Evolutionary conservation across 805 yeast genomes (phyloP).

Genomic region (Zygosaccharomyces pseudorouxii): DNA sequence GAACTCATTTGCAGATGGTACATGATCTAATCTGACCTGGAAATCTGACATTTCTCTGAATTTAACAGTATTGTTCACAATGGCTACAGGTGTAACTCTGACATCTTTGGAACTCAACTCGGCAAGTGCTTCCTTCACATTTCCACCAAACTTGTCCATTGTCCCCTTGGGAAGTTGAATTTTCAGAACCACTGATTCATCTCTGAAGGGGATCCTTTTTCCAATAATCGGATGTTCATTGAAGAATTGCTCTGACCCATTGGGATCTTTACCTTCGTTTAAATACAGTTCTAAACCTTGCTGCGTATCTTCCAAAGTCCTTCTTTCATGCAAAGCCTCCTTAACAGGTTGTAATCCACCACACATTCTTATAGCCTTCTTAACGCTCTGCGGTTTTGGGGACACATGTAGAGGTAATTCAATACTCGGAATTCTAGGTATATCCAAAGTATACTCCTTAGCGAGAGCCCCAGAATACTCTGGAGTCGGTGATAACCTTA

Average conservation of each 20-base stretch:
- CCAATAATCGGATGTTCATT: conserved; percentile 63
- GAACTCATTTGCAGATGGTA: conserved; percentile 42
- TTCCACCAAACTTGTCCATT: conserved; percentile 39
- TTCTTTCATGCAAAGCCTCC: conserved; percentile 32
- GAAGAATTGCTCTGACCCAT: conserved; percentile 34
- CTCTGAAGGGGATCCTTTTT: conserved; percentile 39
- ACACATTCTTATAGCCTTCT: conserved; percentile 60
- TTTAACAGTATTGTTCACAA: conserved; percentile 62
- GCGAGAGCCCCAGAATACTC: conserved; percentile 35
- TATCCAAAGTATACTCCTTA: conserved; percentile 56
- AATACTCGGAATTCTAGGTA: conserved; percentile 68
- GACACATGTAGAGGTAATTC: conserved; percentile 74
- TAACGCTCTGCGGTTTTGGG: conserved; percentile 40
- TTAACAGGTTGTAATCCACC: conserved; percentile 51
- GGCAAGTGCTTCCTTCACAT: conserved; percentile 42
- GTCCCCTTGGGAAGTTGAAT: conserved; percentile 55
- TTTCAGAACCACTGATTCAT: conserved; percentile 56
- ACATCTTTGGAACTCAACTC: conserved; percentile 35
- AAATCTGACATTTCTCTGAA: conserved; percentile 88
- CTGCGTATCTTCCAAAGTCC: conserved; percentile 20
- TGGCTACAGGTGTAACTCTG: conserved; percentile 55
- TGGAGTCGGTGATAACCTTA: conserved; percentile 13
- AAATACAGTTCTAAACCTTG: conserved; percentile 30
- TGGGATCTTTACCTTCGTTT: conserved; percentile 39
- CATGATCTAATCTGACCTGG: conserved; percentile 62